Base-by-base conservation (phyloP, 768 basidiomycete species). In the Boletus vermiculosoides region DNA sequence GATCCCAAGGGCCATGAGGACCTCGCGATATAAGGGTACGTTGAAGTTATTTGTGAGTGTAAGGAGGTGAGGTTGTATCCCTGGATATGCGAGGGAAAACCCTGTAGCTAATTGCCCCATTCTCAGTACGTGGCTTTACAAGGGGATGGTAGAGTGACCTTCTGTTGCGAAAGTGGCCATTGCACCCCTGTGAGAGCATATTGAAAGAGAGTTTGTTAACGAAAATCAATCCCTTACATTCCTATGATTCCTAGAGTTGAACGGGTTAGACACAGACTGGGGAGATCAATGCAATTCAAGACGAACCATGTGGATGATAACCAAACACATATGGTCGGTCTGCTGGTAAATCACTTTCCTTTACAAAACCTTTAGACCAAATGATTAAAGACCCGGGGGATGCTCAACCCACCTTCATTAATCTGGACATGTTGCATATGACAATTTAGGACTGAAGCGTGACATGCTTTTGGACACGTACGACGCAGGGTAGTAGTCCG, bases 101-200 rank as follows among this genome's bases (percentile, higher is more conserved):
- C 91, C 91, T 2, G 93, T 95, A 34, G 89, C 94, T 92, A 59
- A 16, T 57, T 51, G 20, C 12, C n/a, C 39, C 40, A 52, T 22
- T 13, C 22, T 61, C 46, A 59, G 50, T 20, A 39, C 44, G 5
- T 8, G 15, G 18, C 40, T 22, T 36, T 20, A 44, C 31, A 45
- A 46, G 52, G 51, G 42, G 44, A 28, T n/a, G 41, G 28, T n/a
- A 40, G 45, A 61, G 63, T 20, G 50, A 87, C 92, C 88, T 78
- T 98, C 96, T 22, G 94, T 95, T 3, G 86, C 96, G 63, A 99
- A 98, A n/a, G 94, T 98, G 11, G 91, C 91, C 41, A 97, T 77
- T 5, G 94, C 92, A 41, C 94, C 94, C 90, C 93, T 95, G 42
- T 46, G 20, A 58, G 34, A 52, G 41, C 20, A 30, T 3, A 18